A percentile compares a stretch with the other conserved stretches of the same genome.
phyloP scores from a whole-genome alignment of 345 rosid species.

The Melaleuca quinquenervia region DNA sequence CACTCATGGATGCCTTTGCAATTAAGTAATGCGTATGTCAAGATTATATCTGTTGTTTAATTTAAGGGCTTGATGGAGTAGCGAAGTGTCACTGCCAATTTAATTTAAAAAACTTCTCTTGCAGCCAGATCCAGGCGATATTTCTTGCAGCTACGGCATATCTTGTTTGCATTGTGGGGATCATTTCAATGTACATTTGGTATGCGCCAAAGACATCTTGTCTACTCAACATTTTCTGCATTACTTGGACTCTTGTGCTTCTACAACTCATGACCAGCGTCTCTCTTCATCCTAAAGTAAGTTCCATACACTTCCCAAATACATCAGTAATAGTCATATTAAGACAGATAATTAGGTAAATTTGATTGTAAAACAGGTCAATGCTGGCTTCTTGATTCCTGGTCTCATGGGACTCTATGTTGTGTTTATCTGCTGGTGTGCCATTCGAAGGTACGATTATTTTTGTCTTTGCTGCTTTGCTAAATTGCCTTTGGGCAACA shows the following conservation, averaged over 20 bases:
- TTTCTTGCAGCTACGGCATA: slow-evolving; percentile 57
- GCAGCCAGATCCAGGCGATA: slow-evolving; percentile 77
- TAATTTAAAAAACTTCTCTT: not conserved
- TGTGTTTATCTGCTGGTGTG: slow-evolving; percentile 93
- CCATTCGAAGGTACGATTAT: slow-evolving; percentile 60
- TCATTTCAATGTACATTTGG: slow-evolving; percentile 93
- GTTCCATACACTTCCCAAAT: not conserved
- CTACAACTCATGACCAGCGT: slow-evolving; percentile 90
- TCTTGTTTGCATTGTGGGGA: slow-evolving; percentile 62
- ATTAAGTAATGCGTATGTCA: not conserved
- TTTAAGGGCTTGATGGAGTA: not conserved
- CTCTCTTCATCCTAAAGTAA: slow-evolving; percentile 81
- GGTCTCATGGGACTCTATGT: slow-evolving; percentile 97
- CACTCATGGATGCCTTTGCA: not conserved
- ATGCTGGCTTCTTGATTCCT: slow-evolving; percentile 71
- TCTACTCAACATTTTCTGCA: slow-evolving; percentile 85
- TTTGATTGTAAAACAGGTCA: slow-evolving; percentile 36
- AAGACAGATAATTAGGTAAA: not conserved
- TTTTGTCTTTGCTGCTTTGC: not conserved
- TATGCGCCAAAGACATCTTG: slow-evolving; percentile 79
- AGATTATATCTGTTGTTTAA: not conserved
- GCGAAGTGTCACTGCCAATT: not conserved
- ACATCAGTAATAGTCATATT: not conserved
- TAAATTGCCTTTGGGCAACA: not conserved
- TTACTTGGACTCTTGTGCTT: slow-evolving; percentile 86